phyloP scores from a whole-genome alignment of 2,329 filamentous ascomycete genomes.

The Diaporthe vexans region DNA sequence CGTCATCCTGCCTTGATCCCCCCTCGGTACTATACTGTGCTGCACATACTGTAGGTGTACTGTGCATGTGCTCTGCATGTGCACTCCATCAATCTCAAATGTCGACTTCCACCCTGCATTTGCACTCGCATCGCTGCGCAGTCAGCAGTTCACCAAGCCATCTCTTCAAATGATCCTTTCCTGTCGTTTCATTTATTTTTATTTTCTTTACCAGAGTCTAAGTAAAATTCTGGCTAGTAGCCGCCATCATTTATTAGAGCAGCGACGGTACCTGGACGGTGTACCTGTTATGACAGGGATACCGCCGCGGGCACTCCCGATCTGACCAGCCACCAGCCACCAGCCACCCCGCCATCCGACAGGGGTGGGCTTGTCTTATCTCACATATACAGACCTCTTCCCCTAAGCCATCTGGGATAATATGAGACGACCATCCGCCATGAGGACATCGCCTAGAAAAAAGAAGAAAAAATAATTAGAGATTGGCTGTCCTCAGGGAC shows the following conservation, averaged over 20 bases:
- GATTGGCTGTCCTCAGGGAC: too few relatives aligned
- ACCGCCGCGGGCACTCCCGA: constrained; percentile 14
- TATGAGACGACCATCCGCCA: too few relatives aligned
- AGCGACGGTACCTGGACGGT: neutral
- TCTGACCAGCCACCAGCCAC: constrained; percentile 17
- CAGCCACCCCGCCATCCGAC: constrained; percentile 10
- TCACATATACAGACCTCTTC: neutral
- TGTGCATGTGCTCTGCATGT: too few relatives aligned
- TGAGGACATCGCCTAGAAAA: too few relatives aligned
- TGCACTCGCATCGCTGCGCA: neutral
- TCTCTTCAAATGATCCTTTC: too few relatives aligned
- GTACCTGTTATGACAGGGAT: neutral
- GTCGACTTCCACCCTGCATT: neutral
- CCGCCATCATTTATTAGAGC: neutral
- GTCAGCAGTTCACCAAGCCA: neutral
- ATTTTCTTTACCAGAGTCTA: too few relatives aligned
- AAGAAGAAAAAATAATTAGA: too few relatives aligned
- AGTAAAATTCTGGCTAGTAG: neutral
- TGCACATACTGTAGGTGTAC: neutral
- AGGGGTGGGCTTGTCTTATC: neutral
- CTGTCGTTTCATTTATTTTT: too few relatives aligned
- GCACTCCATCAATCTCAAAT: neutral
- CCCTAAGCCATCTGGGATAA: too few relatives aligned
- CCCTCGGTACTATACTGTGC: neutral
- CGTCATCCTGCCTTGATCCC: constrained; percentile 17